Base-by-base conservation (phyloP, 441 rosid genomes). In the Theobroma grandiflorum region DNA sequence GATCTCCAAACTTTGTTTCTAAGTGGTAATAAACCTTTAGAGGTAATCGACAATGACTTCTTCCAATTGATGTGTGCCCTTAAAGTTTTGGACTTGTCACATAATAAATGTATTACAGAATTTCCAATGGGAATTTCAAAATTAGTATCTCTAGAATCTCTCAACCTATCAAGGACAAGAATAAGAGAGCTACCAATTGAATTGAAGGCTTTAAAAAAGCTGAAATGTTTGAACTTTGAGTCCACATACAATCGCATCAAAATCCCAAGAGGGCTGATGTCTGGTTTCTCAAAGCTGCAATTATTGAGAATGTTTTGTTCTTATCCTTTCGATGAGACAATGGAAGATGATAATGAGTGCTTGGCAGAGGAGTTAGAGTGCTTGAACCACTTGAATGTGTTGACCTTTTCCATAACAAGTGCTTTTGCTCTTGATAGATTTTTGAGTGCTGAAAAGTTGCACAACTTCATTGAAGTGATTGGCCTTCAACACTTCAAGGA, bases 161-260 rank as follows among this genome's bases (percentile, higher is more conserved):
- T 83, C 11, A 2, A 80, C 38, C 74, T 83, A 75, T 65, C 81
- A 5, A 0, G 3, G 0, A 80, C 74, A 22, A 3, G 0, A 0
- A 18, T 74, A 11, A 0, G 8, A 1, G 14, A 58, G 8, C 38
- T 89, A 15, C 88, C 89, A 3, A 18, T 0, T 45, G 82, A 80
- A 78, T 50, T 89, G 1, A 67, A 72, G 69, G n/a, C 45, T 18
- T 71, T 89, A 77, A 70, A 65, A 33, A 82, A 49, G 14, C 75
- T 89, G 8, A 87, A 45, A 59, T 77, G 80, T 43, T 22, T 89
- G 79, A 37, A 65, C 43, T 31, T 87, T 59, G 87, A 86, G 74
- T 15, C 2, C 47, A 6, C 0, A 0, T 16, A 85, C 82, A 1
- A 12, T 8, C 20, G 3, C 4, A 4, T 83, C 87, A 26, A 12